Evolutionary conservation across 2,329 filamentous ascomycete species (phyloP).

Genomic region (Calycina herbarum): DNA sequence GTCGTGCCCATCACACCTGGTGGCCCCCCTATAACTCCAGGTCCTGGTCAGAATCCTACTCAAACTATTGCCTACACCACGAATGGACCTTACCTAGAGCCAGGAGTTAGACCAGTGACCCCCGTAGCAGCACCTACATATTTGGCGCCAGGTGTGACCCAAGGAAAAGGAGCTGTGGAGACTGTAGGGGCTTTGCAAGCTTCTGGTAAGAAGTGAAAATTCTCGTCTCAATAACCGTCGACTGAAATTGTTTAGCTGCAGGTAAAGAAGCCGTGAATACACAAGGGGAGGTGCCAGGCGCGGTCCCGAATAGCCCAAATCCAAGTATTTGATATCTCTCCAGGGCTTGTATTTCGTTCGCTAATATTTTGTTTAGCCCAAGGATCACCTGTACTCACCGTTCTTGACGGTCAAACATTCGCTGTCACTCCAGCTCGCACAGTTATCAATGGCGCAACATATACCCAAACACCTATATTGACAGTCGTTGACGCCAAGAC

Average conservation of each 20-base stretch:
- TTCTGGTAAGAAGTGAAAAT: too few relatives aligned
- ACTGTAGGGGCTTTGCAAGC: too few relatives aligned
- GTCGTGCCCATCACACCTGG: background rate
- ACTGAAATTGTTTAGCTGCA: too few relatives aligned
- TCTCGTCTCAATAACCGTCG: too few relatives aligned
- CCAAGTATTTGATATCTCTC: background rate
- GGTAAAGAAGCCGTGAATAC: background rate
- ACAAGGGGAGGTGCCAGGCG: background rate
- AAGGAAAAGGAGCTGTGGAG: background rate
- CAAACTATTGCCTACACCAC: too few relatives aligned
- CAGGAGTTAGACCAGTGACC: background rate
- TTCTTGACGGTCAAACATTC: background rate
- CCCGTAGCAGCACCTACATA: background rate
- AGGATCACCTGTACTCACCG: slow-evolving; percentile 2
- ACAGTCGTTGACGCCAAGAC: slow-evolving; percentile 13
- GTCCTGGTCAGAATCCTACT: background rate
- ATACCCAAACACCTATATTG: slow-evolving; percentile 6
- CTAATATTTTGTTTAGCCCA: slow-evolving; percentile 12
- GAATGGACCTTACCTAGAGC: background rate
- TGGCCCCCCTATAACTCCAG: background rate
- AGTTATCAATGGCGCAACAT: slow-evolving; percentile 13
- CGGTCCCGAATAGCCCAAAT: background rate
- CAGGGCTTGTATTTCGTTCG: background rate
- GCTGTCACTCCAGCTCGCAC: slow-evolving; percentile 14
- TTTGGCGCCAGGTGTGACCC: background rate